These are phyloP conservation scores for Pythium chondricola DNA, from an alignment of 352 stramenopile species.

Conservation along the genomic window DNA sequence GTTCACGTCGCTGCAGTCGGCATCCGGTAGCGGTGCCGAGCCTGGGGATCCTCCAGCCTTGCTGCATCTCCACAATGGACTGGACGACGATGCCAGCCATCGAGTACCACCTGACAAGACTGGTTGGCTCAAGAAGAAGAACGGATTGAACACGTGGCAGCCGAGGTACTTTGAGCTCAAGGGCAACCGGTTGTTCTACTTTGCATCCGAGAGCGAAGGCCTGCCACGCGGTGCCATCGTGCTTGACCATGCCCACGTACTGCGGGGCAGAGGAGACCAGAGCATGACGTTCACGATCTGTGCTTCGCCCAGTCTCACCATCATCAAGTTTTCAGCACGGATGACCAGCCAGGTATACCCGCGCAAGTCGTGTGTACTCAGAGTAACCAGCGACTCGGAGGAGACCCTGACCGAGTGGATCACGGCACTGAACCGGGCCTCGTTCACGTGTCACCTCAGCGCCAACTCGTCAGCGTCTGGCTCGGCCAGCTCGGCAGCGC, in stretches of 20 bases:
- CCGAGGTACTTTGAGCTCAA: conserved; percentile 79
- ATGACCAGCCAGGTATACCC: conserved; percentile 59
- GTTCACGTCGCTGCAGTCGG: conserved; percentile 32
- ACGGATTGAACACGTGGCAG: conserved; percentile 72
- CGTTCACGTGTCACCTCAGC: conserved; percentile 61
- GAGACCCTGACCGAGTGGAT: conserved; percentile 44
- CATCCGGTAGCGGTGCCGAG: conserved; percentile 14
- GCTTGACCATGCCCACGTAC: conserved; percentile 59
- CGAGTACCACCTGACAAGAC: conserved; percentile 48
- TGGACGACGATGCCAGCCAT: conserved; percentile 20
- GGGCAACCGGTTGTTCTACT: conserved; percentile 76
- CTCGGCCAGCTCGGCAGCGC: conserved; percentile 16
- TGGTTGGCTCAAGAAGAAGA: conserved; percentile 78
- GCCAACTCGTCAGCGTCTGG: conserved; percentile 31
- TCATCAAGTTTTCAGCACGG: conserved; percentile 68
- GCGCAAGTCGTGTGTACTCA: conserved; percentile 61
- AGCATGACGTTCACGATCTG: conserved; percentile 68
- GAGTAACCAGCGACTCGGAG: conserved; percentile 54
- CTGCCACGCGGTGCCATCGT: conserved; percentile 67
- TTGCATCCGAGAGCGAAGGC: conserved; percentile 61
- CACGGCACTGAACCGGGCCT: conserved; percentile 60
- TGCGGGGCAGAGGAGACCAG: conserved; percentile 53
- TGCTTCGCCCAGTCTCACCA: conserved; percentile 48
- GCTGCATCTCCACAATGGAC: conserved; percentile 17
- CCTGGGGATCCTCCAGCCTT: too few relatives aligned